Percentiles rank a stretch among this genome's conserved stretches.
phyloP scores from a whole-genome alignment of 2,329 filamentous ascomycete genomes.

The Alternaria gansuensis region DNA sequence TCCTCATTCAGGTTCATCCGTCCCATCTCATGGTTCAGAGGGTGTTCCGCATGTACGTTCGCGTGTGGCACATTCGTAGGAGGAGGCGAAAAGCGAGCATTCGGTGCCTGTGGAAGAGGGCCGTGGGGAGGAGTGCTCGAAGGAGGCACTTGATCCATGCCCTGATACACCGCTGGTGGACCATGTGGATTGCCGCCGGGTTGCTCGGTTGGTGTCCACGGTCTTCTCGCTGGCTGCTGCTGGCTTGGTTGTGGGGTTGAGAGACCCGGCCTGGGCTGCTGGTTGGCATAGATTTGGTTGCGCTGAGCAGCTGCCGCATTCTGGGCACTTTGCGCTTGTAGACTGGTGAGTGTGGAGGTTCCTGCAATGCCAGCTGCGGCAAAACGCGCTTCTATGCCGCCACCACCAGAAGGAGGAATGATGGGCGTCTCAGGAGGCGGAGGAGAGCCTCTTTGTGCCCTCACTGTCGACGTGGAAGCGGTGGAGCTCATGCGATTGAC shows the following conservation, averaged over 20 bases:
- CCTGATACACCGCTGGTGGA: conserved; percentile 90
- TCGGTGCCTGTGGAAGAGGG: conserved; percentile 43
- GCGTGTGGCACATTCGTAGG: conserved; percentile 26
- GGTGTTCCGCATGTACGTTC: conserved; percentile 59
- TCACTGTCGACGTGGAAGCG: conserved; percentile 91
- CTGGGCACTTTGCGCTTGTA: conserved; percentile 77
- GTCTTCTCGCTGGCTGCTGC: conserved; percentile 64
- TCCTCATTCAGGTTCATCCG: conserved; percentile 81
- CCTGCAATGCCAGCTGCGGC: conserved; percentile 91
- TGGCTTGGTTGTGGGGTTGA: conserved; percentile 56
- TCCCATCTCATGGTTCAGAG: conserved; percentile 86
- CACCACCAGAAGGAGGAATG: conserved; percentile 77
- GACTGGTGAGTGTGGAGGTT: conserved; percentile 78
- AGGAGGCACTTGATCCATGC: conserved; percentile 70
- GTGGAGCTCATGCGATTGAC: conserved; percentile 77
- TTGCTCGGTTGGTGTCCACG: conserved; percentile 94
- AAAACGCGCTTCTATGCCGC: conserved; percentile 89
- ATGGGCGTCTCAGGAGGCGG: conserved; percentile 93
- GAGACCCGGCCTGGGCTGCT: conserved; percentile 58
- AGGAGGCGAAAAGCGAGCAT: conserved; percentile 39
- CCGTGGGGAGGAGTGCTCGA: conserved; percentile 54
- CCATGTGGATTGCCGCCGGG: conserved; percentile 88
- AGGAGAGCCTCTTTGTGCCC: conserved; percentile 89
- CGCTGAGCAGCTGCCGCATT: conserved; percentile 85
- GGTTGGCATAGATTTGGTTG: conserved; percentile 73